A percentile compares a stretch with the other conserved stretches of the same genome.
These are phyloP conservation scores for Cryphonectria nitschkei DNA, from an alignment of 2,329 filamentous ascomycete species.

Conservation along the genomic window DNA sequence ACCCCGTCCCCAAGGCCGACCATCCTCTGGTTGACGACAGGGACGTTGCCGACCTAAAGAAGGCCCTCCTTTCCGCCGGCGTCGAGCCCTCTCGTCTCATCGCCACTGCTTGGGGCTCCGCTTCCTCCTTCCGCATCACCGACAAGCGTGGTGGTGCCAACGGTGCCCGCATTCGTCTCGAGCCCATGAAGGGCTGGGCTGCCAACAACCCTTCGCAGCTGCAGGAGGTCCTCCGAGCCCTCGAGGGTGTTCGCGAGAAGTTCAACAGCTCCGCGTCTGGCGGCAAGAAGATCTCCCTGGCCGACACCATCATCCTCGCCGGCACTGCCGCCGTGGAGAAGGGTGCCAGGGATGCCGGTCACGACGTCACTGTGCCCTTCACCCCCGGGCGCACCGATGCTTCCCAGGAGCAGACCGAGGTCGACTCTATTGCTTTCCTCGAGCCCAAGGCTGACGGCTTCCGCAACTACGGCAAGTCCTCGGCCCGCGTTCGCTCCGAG, in stretches of 20 bases:
- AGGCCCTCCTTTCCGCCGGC: conserved; percentile 65
- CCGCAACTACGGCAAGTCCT: conserved; percentile 75
- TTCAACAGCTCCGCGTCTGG: conserved; percentile 39
- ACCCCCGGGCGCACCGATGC: conserved; percentile 74
- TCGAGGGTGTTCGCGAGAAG: conserved; percentile 63
- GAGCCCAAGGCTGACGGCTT: conserved; percentile 75
- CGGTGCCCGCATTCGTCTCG: conserved; percentile 75
- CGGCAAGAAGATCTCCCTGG: conserved; percentile 74
- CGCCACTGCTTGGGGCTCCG: conserved; percentile 68
- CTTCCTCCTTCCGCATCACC: conserved; percentile 72
- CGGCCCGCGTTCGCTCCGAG: conserved; percentile 64
- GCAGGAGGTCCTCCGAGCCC: conserved; percentile 57
- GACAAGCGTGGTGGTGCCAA: conserved; percentile 87
- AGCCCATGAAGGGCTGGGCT: conserved; percentile 71
- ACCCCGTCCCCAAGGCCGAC: conserved; percentile 66
- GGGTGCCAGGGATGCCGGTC: conserved; percentile 56
- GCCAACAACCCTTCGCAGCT: conserved; percentile 73
- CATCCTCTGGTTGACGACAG: conserved; percentile 61
- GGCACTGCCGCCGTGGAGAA: conserved; percentile 74
- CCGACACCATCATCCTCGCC: conserved; percentile 77
- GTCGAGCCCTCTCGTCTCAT: conserved; percentile 64
- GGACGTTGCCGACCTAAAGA: conserved; percentile 70
- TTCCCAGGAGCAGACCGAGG: conserved; percentile 72
- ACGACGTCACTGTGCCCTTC: conserved; percentile 66
- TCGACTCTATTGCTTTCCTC: conserved; percentile 64